phyloP scores from a whole-genome alignment of 257 asterid genomes.

The Solanum chiquidenum region DNA sequence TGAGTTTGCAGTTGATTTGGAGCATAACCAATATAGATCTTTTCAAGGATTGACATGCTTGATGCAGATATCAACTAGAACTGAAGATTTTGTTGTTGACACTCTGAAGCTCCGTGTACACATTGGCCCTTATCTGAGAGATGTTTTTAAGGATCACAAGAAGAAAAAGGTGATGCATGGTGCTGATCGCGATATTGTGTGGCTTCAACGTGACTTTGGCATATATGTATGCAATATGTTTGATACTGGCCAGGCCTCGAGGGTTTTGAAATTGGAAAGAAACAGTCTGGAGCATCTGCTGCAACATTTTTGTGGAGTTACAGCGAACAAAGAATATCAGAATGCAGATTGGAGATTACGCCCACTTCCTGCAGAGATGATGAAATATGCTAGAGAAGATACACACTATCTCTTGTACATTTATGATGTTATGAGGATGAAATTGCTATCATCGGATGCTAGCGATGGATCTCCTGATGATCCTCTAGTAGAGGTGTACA shows the following conservation, averaged over 20 bases:
- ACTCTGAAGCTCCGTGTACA: conserved; percentile 86
- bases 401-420: conserved; percentile 89
- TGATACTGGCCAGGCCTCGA: conserved; percentile 99
- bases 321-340: conserved; percentile 94
- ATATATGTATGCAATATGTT: conserved; percentile 94
- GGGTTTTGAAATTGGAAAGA: conserved; percentile 88
- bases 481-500: conserved; percentile 84
- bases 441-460: conserved; percentile 35
- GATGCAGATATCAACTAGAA: conserved; percentile 97
- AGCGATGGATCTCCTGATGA: conserved; percentile 54
- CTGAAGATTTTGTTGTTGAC: conserved; percentile 89
- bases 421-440: conserved; percentile 67
- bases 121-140: conserved; percentile 88
- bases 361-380: conserved; percentile 85
- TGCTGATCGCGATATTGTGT: conserved; percentile 75
- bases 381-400: conserved; percentile 97
- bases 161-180: conserved; percentile 99
- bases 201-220: conserved; percentile 98
- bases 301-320: conserved; percentile 79
- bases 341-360: conserved; percentile 99
- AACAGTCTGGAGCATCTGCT: conserved; percentile 77
- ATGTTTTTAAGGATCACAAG: conserved; percentile 75
- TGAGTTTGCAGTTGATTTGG: conserved; percentile 99
- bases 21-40: conserved; percentile 92
- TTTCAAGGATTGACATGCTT: conserved; percentile 96